Base-by-base conservation (phyloP, 2,329 filamentous ascomycete species). In the Ophiocordyceps camponoti-leonardi region DNA sequence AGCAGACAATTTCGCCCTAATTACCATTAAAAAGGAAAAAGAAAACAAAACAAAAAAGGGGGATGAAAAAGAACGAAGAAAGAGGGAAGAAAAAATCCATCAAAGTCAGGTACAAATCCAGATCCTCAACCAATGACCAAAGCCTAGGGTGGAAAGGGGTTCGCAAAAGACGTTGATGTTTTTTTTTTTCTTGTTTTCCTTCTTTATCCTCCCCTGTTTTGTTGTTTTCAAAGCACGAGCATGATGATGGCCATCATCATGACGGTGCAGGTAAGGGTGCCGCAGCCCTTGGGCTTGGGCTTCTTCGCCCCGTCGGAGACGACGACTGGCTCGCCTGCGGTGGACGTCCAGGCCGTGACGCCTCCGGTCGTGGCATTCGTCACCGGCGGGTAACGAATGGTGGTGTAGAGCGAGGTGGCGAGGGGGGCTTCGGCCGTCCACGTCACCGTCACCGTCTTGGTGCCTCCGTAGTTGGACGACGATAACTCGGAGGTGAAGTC, bases 171-270 rank as follows among this genome's bases (percentile, higher is more conserved):
- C 16, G 33, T 10, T 37, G 33, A 18, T 16, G 26, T 5, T 28
- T 28, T 28, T 8, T 28, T 28, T 28, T 8, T 28, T 11, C 10
- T 18, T 37, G 13, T 35, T 37, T 18, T n/a, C 35, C 10, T 11
- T 7, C 16, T n/a, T 10, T 10, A 10, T 6, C 16, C 18, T 37
- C n/a, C n/a, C 22, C 22, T 3, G 6, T 19, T 6, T 19, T 4
- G n/a, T 10, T 6, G 35, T 4, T n/a, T 19, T 40, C 56, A 67
- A 45, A 64, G 48, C 42, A 59, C 47, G 37, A 61, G 56, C 54
- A 61, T 56, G 44, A 62, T 49, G 42, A 53, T 53, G 13, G 58
- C 59, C 35, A 63, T 47, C 45, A 66, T 51, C 58, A 67, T 58
- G 50, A 66, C 51, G 35, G 56, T 51, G 49, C 59, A 62, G 39